Conservation (phyloP, 1,284 basidiomycete species). For the Marasmius fiardii region DNA sequence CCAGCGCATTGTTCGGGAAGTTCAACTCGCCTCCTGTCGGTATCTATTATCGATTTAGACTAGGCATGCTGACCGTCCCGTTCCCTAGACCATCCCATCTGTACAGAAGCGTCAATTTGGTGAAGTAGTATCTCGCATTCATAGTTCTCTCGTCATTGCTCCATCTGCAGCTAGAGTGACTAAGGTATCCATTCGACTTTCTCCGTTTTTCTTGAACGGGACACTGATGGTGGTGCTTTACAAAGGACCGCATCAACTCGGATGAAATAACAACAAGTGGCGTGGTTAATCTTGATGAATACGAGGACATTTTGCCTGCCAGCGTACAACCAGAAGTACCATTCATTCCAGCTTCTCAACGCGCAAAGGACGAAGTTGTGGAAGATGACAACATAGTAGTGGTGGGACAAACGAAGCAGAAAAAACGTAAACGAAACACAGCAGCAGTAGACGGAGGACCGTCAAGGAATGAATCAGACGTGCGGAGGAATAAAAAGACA, state of each 20-base stretch:
- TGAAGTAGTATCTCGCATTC: slow-evolving; percentile 38
- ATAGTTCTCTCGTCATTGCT: slow-evolving; percentile 29
- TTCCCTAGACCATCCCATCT: background rate
- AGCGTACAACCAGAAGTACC: slow-evolving; percentile 61
- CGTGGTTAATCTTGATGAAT: slow-evolving; percentile 13
- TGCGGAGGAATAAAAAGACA: slow-evolving; percentile 6
- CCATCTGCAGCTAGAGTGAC: slow-evolving; percentile 2
- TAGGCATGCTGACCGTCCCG: background rate
- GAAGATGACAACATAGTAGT: slow-evolving; percentile 66
- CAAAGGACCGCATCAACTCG: background rate
- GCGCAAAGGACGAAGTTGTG: slow-evolving; percentile 28
- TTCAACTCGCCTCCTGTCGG: slow-evolving; percentile 6
- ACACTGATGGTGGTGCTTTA: background rate
- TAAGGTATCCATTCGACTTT: slow-evolving; percentile 3
- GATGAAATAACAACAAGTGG: slow-evolving; percentile 9
- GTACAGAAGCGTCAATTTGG: slow-evolving; percentile 23
- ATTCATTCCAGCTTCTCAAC: slow-evolving; percentile 62
- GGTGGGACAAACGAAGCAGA: slow-evolving; percentile 59
- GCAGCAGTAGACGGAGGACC: background rate
- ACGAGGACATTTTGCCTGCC: slow-evolving; percentile 17
- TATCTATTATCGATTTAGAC: background rate
- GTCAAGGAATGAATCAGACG: background rate
- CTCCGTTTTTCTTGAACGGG: background rate
- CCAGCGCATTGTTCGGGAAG: slow-evolving; percentile 40
- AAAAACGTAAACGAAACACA: slow-evolving; percentile 58